Conservation (phyloP, 805 yeast species). For the Candida silvicultrix region DNA sequence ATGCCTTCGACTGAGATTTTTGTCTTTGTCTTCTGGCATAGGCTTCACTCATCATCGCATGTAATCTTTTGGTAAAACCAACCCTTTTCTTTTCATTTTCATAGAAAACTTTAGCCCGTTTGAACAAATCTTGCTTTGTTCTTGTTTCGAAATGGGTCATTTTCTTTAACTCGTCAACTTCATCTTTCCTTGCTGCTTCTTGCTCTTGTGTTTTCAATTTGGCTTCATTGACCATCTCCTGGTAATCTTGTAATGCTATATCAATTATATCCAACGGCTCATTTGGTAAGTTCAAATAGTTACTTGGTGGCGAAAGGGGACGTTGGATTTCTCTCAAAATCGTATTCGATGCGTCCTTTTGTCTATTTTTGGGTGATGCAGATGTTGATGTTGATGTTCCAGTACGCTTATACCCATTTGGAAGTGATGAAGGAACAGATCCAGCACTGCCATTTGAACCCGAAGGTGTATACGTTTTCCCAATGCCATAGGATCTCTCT, state of each 20-base stretch:
- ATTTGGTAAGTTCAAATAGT: not conserved
- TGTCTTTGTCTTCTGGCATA: slow-evolving; percentile 2
- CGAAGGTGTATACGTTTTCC: not conserved
- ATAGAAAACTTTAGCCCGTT: slow-evolving; percentile 6
- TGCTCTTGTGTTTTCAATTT: not conserved
- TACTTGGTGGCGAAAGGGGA: slow-evolving; percentile 3
- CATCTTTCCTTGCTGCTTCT: not conserved
- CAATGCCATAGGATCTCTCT: not conserved
- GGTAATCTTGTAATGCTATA: not conserved
- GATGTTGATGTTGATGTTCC: not conserved
- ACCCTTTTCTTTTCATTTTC: slow-evolving; percentile 1
- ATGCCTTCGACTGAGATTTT: not conserved
- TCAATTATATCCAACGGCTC: not conserved
- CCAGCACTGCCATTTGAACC: no score
- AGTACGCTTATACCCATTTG: not conserved
- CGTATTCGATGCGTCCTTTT: not conserved
- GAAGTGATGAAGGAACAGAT: not conserved
- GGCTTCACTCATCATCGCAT: slow-evolving; percentile 6
- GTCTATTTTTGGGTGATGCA: not conserved
- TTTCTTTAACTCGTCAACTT: slow-evolving; percentile 3
- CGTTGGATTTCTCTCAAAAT: not conserved
- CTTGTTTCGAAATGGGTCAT: slow-evolving; percentile 6
- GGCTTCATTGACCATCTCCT: not conserved
- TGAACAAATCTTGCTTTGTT: slow-evolving; percentile 8
- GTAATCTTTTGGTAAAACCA: slow-evolving; percentile 6